Evolutionary conservation across 495 filamentous ascomycete species (phyloP), one percentile per base, ranked within the genome.

Genomic region (Penicillium subrubescens): DNA sequence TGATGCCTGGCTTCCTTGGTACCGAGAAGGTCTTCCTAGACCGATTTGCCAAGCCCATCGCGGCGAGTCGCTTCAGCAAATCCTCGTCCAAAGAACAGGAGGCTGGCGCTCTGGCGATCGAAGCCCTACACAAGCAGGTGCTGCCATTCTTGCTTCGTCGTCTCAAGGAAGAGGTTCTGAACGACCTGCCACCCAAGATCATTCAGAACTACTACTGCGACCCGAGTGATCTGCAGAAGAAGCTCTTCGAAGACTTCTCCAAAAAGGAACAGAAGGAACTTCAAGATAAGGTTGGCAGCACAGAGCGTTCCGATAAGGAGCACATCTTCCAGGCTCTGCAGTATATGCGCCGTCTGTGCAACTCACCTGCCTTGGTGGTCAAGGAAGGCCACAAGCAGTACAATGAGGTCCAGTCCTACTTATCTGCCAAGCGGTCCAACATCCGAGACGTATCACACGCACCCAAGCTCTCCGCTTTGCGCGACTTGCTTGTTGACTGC

Each of bases 121-220:
- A 99, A 75, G 96, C 96, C 27, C 75, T 99, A 51, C 95, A 99
- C 77, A 99, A 99, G 73, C 95, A 99, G 76, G 95, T 98, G 21
- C 82, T 99, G 34, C 95, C 95, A 11, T 99, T 99, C 88, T 82
- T 99, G 54, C 89, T 99, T 23, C 93, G 95, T 55, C 93, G 95
- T 70, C 84, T 99, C 70, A 99, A 99, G 80, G 95, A 99, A 78
- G 95, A 99, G 74, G 95, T 99, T 8, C 83, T 99, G 50, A 91
- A 98, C 67, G 95, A 99, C 67, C 84, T 99, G 48, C 95, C 95
- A 6, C 95, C 95, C 14, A 99, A 99, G 86, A 99, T 99, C 70
- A 85, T 99, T 21, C 95, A 99, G 71, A 99, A 99, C 75, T 99
- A 99, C 81, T 99, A 99, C 81, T 99, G 95, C 75, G 95, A 99